phyloP scores from a whole-genome alignment of 2,329 filamentous ascomycete species.

The Ceratocystis ficicola region DNA sequence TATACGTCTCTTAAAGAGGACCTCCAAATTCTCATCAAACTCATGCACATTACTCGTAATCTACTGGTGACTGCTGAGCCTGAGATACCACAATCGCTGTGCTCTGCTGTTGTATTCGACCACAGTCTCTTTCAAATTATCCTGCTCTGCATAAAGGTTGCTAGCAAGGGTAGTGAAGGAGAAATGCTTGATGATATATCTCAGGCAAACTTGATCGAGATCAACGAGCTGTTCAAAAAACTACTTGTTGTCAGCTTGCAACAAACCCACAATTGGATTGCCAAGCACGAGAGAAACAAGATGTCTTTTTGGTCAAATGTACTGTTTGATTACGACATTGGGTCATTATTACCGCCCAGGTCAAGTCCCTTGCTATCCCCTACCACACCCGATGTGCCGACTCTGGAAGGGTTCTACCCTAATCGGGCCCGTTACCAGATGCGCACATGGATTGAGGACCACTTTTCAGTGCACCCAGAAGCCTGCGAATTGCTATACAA shows the following conservation, averaged over 20 bases:
- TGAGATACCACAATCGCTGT: conserved; percentile 53
- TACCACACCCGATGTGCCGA: background rate
- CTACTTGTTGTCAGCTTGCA: conserved; percentile 53
- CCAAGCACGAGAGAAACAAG: conserved; percentile 56
- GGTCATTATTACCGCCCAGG: conserved; percentile 30
- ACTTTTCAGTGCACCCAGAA: conserved; percentile 46
- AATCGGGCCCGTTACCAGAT: conserved; percentile 49
- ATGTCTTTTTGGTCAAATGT: conserved; percentile 58
- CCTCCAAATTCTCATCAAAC: conserved; percentile 50
- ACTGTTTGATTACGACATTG: conserved; percentile 47
- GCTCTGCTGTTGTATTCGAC: conserved; percentile 51
- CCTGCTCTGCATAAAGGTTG: conserved; percentile 53
- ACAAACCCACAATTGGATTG: conserved; percentile 57
- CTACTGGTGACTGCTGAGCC: conserved; percentile 52
- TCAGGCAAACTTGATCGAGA: conserved; percentile 46
- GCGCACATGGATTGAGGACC: conserved; percentile 50
- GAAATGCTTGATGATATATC: conserved; percentile 49
- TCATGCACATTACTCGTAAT: conserved; percentile 55
- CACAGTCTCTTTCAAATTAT: conserved; percentile 55
- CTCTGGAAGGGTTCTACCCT: conserved; percentile 32
- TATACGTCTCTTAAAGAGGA: conserved; percentile 50
- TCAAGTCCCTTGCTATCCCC: conserved; percentile 13
- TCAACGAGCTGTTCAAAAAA: conserved; percentile 56
- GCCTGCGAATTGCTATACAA: conserved; percentile 43
- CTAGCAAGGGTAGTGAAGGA: conserved; percentile 54